Base-by-base conservation (phyloP, 164 flowering plant species). In the Aristolochia contorta region DNA sequence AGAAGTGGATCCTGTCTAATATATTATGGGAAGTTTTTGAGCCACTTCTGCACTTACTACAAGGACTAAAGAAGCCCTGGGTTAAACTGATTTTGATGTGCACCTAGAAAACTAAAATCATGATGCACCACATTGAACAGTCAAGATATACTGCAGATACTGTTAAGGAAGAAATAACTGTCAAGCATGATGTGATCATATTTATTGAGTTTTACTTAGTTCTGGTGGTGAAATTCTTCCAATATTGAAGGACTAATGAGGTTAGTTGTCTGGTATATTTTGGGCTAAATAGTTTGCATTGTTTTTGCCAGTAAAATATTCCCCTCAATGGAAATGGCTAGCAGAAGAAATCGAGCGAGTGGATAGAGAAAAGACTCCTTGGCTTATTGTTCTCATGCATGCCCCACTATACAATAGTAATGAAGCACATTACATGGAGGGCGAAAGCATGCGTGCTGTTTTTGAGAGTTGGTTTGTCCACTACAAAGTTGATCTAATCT, bases 361-460 rank as follows among this genome's bases (percentile, higher is more conserved):
- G 52, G 82, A 93, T 69, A 80, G 97, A 63, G 85, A 81, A 74
- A 82, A 85, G 77, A 93, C 99, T 41, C 95, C 99, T 59, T 93
- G 99, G 99, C 84, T 93, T 59, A 88, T 93, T 58, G 92, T 93
- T 67, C 84, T 93, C 43, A 82, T 93, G 96, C 99, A 93, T 66
- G 79, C 68, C 12, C 97, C 99, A 4, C 71, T 88, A 7, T 93
- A 93, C 76, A 93, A 79, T 61, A 90, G 89, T 60, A 86, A 93
- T 63, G 79, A 64, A 62, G 88, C 82, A 9, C 99, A 93, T 66
- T 88, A 72, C 79, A 86, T 85, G 97, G 96, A 93, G 78, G 99
- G 97, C 45, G 99, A 93, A 77, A 81, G 86, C 60, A 93, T 90
- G 90, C 78, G 96, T 62, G 73, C 75, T 20, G 91, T 68, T 49